Conservation (phyloP, 345 rosid genomes). For the Physaria fendleri region DNA sequence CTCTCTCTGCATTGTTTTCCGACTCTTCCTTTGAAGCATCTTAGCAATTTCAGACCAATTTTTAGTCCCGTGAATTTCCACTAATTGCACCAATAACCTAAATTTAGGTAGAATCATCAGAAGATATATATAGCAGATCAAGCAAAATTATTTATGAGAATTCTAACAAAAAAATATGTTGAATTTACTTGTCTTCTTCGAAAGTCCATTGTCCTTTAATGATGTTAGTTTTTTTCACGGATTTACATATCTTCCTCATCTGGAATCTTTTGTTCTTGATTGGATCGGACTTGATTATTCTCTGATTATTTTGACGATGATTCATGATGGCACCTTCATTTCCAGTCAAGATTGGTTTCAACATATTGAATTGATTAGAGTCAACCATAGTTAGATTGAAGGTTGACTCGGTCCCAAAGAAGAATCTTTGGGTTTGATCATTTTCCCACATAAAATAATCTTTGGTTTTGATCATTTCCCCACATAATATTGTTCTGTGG, state of each 20-base stretch:
- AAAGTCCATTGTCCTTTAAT: conserved; percentile 75
- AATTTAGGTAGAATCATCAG: not conserved
- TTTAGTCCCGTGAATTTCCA: conserved; percentile 55
- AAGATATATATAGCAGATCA: not conserved
- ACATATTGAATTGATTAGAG: not conserved
- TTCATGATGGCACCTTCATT: not conserved
- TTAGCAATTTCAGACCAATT: conserved; percentile 87
- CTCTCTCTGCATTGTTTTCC: conserved; percentile 98
- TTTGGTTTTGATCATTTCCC: conserved; percentile 8
- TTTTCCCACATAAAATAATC: too few relatives aligned
- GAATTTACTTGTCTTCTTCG: conserved; percentile 47
- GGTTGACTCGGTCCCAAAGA: not conserved
- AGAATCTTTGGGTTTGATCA: not conserved
- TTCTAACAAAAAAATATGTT: not conserved
- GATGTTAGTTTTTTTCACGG: conserved; percentile 24
- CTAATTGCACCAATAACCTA: conserved; percentile 60
- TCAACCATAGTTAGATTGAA: not conserved
- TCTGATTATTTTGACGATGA: not conserved
- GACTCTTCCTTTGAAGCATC: conserved; percentile 71
- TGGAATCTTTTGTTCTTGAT: conserved; percentile 21
- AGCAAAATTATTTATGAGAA: not conserved
- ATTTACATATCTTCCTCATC: conserved; percentile 13
- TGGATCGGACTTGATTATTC: conserved; percentile 1
- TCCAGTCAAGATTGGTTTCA: not conserved
- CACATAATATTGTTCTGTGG: not conserved